Percentiles rank a stretch among this genome's conserved stretches.
Conservation (phyloP, 2,329 filamentous ascomycete genomes). For the Aureobasidium sp. region DNA sequence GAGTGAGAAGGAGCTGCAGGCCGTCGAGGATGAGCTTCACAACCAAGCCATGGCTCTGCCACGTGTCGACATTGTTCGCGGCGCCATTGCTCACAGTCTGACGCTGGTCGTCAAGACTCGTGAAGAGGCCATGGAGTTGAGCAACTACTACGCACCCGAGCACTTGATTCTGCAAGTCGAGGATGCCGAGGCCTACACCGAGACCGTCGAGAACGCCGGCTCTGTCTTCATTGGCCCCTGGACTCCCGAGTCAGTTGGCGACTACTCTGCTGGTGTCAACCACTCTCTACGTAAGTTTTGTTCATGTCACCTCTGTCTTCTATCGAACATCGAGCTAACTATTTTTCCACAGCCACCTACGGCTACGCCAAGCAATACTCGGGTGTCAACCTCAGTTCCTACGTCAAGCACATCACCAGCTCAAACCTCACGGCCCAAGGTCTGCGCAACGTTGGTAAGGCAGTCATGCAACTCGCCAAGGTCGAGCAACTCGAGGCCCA, state of each 20-base stretch:
- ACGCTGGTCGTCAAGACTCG: conserved; percentile 73
- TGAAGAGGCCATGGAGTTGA: conserved; percentile 68
- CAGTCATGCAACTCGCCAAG: conserved; percentile 91
- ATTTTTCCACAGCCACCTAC: conserved; percentile 65
- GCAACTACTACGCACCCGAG: conserved; percentile 93
- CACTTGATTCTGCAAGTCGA: conserved; percentile 88
- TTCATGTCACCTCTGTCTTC: conserved; percentile 25
- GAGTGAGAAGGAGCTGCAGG: conserved; percentile 61
- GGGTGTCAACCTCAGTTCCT: conserved; percentile 90
- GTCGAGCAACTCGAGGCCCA: conserved; percentile 95
- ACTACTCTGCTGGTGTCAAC: conserved; percentile 97
- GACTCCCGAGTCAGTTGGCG: conserved; percentile 96
- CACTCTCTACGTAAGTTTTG: conserved; percentile 84
- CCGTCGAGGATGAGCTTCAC: conserved; percentile 89
- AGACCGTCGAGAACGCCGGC: conserved; percentile 83
- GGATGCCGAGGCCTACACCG: conserved; percentile 66
- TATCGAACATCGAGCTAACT: not conserved
- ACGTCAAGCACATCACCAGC: conserved; percentile 96
- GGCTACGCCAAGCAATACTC: conserved; percentile 98
- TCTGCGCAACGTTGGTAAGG: conserved; percentile 72
- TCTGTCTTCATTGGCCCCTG: conserved; percentile 93
- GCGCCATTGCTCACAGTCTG: conserved; percentile 83
- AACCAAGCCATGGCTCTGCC: conserved; percentile 79
- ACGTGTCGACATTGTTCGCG: conserved; percentile 85
- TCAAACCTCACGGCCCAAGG: conserved; percentile 83